A percentile compares a stretch with the other conserved stretches of the same genome.
These are phyloP conservation scores for Aspergillus sp. DNA, from an alignment of 2,329 filamentous ascomycete genomes.

Conservation along the genomic window DNA sequence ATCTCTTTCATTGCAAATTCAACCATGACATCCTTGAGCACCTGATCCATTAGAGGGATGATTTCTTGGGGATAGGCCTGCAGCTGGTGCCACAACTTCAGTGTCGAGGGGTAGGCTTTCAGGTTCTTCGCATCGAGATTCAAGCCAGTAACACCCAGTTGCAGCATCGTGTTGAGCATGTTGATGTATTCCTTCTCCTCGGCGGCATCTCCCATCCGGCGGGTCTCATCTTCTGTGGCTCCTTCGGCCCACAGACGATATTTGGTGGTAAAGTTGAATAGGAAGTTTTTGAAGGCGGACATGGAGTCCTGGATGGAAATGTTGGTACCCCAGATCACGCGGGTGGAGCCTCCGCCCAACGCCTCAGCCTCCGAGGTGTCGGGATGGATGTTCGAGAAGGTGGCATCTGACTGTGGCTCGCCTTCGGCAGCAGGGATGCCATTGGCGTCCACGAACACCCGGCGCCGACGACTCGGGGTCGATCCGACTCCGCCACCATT, in stretches of 20 bases:
- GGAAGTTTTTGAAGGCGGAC: constrained; percentile 83
- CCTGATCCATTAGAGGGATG: constrained; percentile 93
- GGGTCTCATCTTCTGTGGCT: constrained; percentile 72
- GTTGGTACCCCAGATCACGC: constrained; percentile 95
- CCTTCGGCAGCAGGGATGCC: constrained; percentile 57
- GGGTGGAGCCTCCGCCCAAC: constrained; percentile 76
- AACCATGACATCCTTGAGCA: constrained; percentile 88
- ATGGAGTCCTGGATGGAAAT: constrained; percentile 91
- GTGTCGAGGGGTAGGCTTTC: constrained; percentile 86
- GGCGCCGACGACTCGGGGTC: constrained; percentile 53
- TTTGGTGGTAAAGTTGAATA: constrained; percentile 87
- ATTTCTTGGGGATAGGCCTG: constrained; percentile 95
- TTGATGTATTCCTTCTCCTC: constrained; percentile 80
- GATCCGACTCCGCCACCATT: constrained; percentile 70
- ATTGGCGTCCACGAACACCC: constrained; percentile 64
- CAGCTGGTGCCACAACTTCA: constrained; percentile 93
- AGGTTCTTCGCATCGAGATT: constrained; percentile 88
- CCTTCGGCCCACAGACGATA: constrained; percentile 91
- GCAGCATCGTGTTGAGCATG: constrained; percentile 85
- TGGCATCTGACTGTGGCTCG: constrained; percentile 56
- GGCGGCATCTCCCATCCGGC: constrained; percentile 64
- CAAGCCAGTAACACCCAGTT: constrained; percentile 77
- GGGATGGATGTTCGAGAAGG: constrained; percentile 69
- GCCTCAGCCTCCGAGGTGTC: constrained; percentile 89
- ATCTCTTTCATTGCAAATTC: constrained; percentile 82